Base-by-base conservation (phyloP, 2,329 filamentous ascomycete species). In the Alternaria dauci region DNA sequence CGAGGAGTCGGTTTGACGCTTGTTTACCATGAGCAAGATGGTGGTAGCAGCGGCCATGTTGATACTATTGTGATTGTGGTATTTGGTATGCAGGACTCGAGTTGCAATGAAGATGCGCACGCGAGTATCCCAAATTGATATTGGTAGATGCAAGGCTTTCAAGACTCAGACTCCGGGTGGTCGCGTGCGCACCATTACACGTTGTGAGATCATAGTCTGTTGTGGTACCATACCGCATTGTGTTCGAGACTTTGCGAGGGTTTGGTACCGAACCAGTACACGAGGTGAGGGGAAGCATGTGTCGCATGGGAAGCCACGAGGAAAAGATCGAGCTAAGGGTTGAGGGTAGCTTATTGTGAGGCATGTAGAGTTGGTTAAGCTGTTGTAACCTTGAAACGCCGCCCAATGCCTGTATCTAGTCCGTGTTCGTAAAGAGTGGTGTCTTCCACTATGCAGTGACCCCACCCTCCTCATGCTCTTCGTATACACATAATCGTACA, bases 351-450 rank as follows among this genome's bases (percentile, higher is more conserved):
- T 39, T 16, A 28, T n/a, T 20, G 8, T 39, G 25, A 36, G 14
- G 7, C 9, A 30, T 50, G 14, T 44, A 20, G 8, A 25, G 34
- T 28, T 30, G 16, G 25, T 30, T 30, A 34, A 30, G 28, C 2
- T 55, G 20, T 11, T 23, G 18, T 34, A 47, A 16, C 26, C 52
- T 41, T 26, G 46, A 5, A 63, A 63, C 53, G 52, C 65, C 59
- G 58, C 58, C 61, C 43, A 58, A 68, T 66, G 61, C 52, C 43
- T 9, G 34, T 50, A 23, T 67, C 23, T 54, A 65, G n/a, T 30
- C 43, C 18, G 16, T 54, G 23, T 54, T 36, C 26, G 38, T 62
- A 54, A 52, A 54, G 42, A 59, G 56, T 55, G 52, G 48, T 54
- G 44, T 58, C 48, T 25, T 36, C 52, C 34, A 36, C 56, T 59